phyloP scores from a whole-genome alignment of 352 stramenopile genomes.

The Phytophthora syringae region DNA sequence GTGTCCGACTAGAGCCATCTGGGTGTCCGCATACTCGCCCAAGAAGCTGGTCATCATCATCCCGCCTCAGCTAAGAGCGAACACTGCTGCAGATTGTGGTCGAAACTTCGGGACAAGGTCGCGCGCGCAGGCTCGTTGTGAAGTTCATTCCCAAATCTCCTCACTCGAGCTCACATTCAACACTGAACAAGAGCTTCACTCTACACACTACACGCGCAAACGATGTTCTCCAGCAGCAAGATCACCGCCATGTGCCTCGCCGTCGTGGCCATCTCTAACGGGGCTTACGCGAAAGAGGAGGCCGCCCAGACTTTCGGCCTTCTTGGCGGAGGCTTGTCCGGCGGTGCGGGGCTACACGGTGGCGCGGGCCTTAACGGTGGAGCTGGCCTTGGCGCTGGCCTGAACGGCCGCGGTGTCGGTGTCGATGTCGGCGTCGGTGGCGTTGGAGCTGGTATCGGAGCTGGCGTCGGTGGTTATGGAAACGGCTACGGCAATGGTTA shows the following conservation, averaged over 20 bases:
- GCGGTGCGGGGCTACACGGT: too few relatives aligned
- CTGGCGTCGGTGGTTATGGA: neutral
- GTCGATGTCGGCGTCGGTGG: neutral
- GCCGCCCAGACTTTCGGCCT: slow-evolving; percentile 22
- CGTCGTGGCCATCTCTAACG: slow-evolving; percentile 4
- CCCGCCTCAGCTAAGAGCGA: too few relatives aligned
- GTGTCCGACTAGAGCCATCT: neutral
- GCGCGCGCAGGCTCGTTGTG: too few relatives aligned
- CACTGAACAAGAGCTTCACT: too few relatives aligned
- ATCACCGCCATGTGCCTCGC: slow-evolving; percentile 19
- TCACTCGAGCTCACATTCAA: too few relatives aligned
- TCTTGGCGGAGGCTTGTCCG: slow-evolving; percentile 1
- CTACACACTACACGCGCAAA: too few relatives aligned
- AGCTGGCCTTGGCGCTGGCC: neutral
- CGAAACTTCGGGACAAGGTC: too few relatives aligned
- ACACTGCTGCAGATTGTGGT: too few relatives aligned
- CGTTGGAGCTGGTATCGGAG: neutral
- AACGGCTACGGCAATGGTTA: neutral
- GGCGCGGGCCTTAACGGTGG: too few relatives aligned
- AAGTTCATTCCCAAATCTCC: too few relatives aligned
- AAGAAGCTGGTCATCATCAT: neutral
- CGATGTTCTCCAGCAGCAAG: slow-evolving; percentile 21
- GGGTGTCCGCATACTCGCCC: neutral
- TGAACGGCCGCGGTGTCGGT: neutral
- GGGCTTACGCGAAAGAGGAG: slow-evolving; percentile 14